Evolutionary conservation across 148 eudicot genomes (phyloP).

Genomic region (Chenopodium formosanum): DNA sequence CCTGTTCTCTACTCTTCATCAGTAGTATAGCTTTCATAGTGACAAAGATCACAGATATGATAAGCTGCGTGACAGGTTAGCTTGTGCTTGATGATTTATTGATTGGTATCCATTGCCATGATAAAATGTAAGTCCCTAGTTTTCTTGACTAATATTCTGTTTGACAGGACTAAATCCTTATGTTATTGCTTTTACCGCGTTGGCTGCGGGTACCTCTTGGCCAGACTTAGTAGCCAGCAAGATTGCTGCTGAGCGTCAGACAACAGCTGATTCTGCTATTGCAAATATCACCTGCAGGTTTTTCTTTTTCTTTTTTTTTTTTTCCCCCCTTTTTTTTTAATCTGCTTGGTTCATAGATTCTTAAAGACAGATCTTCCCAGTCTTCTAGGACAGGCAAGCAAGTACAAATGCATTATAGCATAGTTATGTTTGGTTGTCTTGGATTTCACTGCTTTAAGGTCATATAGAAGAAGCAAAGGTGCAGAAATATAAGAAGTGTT

Average conservation of each 20-base stretch:
- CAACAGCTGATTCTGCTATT: slow-evolving; percentile 93
- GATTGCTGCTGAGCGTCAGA: slow-evolving; percentile 89
- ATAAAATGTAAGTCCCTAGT: background rate
- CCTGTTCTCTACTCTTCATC: slow-evolving; percentile 67
- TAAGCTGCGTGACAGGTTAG: slow-evolving; percentile 89
- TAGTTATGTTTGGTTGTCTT: background rate
- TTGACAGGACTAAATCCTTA: slow-evolving; percentile 70
- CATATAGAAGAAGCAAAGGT: background rate
- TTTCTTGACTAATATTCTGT: background rate
- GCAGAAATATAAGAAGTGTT: background rate
- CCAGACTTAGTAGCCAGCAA: slow-evolving; percentile 96
- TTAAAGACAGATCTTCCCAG: background rate
- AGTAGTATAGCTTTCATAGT: slow-evolving; percentile 79
- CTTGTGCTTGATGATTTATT: background rate
- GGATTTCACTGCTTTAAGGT: background rate
- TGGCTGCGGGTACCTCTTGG: slow-evolving; percentile 95
- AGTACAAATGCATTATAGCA: background rate
- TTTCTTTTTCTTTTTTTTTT: background rate
- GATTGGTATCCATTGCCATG: background rate
- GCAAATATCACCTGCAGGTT: slow-evolving; percentile 71
- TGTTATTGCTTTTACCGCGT: slow-evolving; percentile 82
- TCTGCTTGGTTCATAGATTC: background rate
- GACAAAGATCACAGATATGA: slow-evolving; percentile 66
- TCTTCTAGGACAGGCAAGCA: background rate
- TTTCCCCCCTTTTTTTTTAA: no score